Evolutionary conservation across 2,329 filamentous ascomycete genomes (phyloP), one percentile per base, ranked within the genome.

Genomic region (Clathrospora elynae): DNA sequence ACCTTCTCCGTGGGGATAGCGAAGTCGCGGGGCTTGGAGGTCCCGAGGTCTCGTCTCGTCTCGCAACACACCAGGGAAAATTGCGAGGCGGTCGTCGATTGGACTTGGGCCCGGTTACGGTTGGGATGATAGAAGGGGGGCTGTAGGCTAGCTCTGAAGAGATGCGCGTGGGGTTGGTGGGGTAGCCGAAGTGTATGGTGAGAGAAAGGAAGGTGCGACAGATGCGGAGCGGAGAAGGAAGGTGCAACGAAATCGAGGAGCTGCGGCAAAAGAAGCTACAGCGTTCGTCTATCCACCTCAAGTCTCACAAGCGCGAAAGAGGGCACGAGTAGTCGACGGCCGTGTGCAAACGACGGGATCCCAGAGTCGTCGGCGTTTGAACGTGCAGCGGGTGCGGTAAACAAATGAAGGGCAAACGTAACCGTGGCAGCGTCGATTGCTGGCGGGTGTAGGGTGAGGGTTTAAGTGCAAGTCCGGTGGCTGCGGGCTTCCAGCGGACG

Each of bases 351-450:
- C 41, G 26, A 35, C 34, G 57, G 26, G 19, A 5, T 49, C 53
- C 55, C 36, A 49, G 57, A 53, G 46, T 43, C 22, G 52, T 45
- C 8, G 44, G 47, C 38, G 54, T 42, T 44, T 46, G 42, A 42
- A 37, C 42, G 26, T n/a, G 48, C 32, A 33, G 23, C 25, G 33
- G 10, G 45, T 22, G 24, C 16, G 35, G 37, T 28, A 48, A 43
- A 44, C 45, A 53, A 55, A 61, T 17, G 51, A 57, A 39, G 34
- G 54, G 39, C 57, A 52, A 40, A 57, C 42, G 52, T 54, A 46
- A 38, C 34, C 39, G 44, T 35, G 38, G 43, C 44, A 37, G 37
- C 32, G 51, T 49, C 33, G 17, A 35, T 36, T 12, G 20, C 35
- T 19, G 23, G 36, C 35, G 29, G 32, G 34, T 28, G 36, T 45